Evolutionary conservation across 1,139 yeast genomes (phyloP).

Genomic region (Scheffersomyces illinoinensis): DNA sequence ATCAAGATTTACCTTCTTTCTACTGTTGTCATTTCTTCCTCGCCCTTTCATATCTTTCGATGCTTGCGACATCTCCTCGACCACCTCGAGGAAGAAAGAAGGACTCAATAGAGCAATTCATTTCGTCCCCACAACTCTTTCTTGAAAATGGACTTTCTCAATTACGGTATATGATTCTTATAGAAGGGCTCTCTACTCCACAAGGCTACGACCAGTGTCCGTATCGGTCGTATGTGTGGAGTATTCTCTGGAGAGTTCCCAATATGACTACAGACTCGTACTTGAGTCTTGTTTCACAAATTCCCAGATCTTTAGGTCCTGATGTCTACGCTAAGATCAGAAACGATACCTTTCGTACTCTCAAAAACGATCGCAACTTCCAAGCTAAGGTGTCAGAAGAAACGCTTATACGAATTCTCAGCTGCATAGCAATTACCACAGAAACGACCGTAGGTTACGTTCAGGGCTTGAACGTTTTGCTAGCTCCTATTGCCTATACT

Average conservation of each 20-base stretch:
- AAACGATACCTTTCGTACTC: constrained; percentile 85
- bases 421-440: constrained; percentile 64
- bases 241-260: constrained; percentile 67
- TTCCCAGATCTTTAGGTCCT: constrained; percentile 47
- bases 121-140: constrained; percentile 61
- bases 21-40: background rate
- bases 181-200: constrained; percentile 69
- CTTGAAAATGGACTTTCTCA: constrained; percentile 75
- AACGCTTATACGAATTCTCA: constrained; percentile 65
- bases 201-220: constrained; percentile 57
- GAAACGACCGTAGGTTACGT: constrained; percentile 58
- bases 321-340: constrained; percentile 68
- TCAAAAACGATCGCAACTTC: constrained; percentile 72
- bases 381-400: constrained; percentile 68
- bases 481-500: constrained; percentile 81
- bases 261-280: constrained; percentile 59
- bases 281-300: constrained; percentile 52
- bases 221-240: constrained; percentile 79
- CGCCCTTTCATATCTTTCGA: background rate
- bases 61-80: constrained; percentile 3
- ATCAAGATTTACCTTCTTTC: background rate
- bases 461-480: constrained; percentile 86
- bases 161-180: constrained; percentile 72
- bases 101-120: constrained; percentile 66
- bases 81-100: constrained; percentile 46